Percentiles rank a stretch among this genome's conserved stretches.
Conservation (phyloP, 106 monocot genomes). For the Dendrobium huoshanense region DNA sequence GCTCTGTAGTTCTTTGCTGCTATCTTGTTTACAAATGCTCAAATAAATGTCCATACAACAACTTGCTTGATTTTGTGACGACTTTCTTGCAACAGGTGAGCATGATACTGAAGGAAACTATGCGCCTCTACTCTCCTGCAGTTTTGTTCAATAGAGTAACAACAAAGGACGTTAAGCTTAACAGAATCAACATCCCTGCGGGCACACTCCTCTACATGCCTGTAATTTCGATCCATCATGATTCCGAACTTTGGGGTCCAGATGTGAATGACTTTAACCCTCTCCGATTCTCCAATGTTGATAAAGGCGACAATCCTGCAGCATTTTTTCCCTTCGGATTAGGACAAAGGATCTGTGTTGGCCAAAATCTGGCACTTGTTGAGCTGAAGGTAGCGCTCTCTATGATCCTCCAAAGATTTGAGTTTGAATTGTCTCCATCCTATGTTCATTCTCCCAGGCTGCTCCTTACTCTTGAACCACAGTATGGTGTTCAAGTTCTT, state of each 20-base stretch:
- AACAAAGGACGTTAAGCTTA: conserved; percentile 33
- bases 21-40: neutral
- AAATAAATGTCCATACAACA: neutral
- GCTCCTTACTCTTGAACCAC: conserved; percentile 50
- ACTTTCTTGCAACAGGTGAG: conserved; percentile 29
- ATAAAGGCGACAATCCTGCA: conserved; percentile 22
- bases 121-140: conserved; percentile 66
- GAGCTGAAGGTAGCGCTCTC: conserved; percentile 64
- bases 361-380: conserved; percentile 60
- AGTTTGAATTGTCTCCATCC: conserved; percentile 42
- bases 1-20: neutral
- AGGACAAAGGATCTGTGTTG: conserved; percentile 59
- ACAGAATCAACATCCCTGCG: conserved; percentile 34
- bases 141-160: conserved; percentile 26
- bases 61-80: neutral
- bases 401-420: conserved; percentile 60
- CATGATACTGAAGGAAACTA: conserved; percentile 75
- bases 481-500: conserved; percentile 61
- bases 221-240: conserved; percentile 40
- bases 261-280: conserved; percentile 73
- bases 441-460: conserved; percentile 75
- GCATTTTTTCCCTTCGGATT: conserved; percentile 59
- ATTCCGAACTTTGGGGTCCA: conserved; percentile 53
- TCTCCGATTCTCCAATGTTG: conserved; percentile 34
- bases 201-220: conserved; percentile 50